phyloP scores from a whole-genome alignment of 768 basidiomycete genomes.

The Leccinum longicurvipes region DNA sequence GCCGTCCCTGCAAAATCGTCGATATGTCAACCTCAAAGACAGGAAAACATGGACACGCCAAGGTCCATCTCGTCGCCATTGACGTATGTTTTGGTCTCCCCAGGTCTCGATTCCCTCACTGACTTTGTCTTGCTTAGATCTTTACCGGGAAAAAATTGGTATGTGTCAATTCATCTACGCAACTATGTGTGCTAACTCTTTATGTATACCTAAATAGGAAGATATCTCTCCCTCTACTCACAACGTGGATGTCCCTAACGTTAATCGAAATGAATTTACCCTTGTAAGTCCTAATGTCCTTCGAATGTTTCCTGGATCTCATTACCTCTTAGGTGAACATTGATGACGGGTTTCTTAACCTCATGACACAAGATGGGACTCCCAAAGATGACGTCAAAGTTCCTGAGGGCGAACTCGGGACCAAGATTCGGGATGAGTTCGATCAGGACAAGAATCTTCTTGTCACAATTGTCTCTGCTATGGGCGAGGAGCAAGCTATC shows the following conservation, averaged over 20 bases:
- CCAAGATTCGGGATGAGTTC: slow-evolving; percentile 63
- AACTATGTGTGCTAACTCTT: background rate
- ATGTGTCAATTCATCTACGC: slow-evolving; percentile 25
- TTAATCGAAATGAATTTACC: slow-evolving; percentile 84
- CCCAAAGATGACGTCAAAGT: slow-evolving; percentile 93
- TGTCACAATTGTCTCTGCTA: slow-evolving; percentile 83
- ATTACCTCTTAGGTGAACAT: slow-evolving; percentile 62
- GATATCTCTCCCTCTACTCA: slow-evolving; percentile 96
- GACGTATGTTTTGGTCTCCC: slow-evolving; percentile 62
- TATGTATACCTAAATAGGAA: slow-evolving; percentile 55
- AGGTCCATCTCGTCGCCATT: slow-evolving; percentile 95
- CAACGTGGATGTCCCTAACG: slow-evolving; percentile 99
- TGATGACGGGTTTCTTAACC: slow-evolving; percentile 93
- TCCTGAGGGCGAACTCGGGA: slow-evolving; percentile 82
- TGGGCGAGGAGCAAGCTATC: slow-evolving; percentile 92
- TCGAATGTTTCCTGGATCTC: slow-evolving; percentile 1
- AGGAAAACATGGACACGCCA: slow-evolving; percentile 99
- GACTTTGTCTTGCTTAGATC: slow-evolving; percentile 54
- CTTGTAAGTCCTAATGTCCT: slow-evolving; percentile 50
- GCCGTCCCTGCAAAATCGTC: slow-evolving; percentile 96
- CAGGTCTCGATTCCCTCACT: slow-evolving; percentile 2
- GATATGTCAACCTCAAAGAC: slow-evolving; percentile 99
- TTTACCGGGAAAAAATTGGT: slow-evolving; percentile 98
- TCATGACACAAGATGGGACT: slow-evolving; percentile 77
- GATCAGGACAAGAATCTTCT: slow-evolving; percentile 86